Base-by-base conservation (phyloP, 352 stramenopile genomes). In the Phytophthora quininea region DNA sequence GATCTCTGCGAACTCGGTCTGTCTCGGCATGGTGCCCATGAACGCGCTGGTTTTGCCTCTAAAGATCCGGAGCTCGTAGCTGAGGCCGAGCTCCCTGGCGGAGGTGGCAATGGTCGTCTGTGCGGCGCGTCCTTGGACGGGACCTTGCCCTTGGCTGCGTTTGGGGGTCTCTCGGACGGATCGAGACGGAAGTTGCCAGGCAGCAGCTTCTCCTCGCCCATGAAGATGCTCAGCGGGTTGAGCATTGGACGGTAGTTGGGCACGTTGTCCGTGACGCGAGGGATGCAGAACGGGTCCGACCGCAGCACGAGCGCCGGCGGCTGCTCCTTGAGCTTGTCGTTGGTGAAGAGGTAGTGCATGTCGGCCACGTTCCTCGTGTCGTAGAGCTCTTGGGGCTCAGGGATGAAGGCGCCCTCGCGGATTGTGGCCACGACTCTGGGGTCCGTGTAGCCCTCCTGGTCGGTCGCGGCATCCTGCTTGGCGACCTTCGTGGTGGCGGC, bases 241-340 rank as follows among this genome's bases (percentile, higher is more conserved):
- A 91, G 84, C 53, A 70, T 76, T 0, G 85, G 85, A 0, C 82
- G 74, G 67, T 93, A 93, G 52, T 87, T 82, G 11, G 68, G 55
- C 40, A 91, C 85, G 60, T 90, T 90, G 73, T 93, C 85, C 14
- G 85, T 89, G 30, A 86, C 76, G 31, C 85, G 72, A 15, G 85
- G 85, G 63, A 93, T 93, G 37, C 80, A 89, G 58, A 89, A 93
- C 58, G 85, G 83, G 57, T 91, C 83, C 4, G 64, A 84, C 24
- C 76, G 59, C 33, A 90, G 59, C 52, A 90, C 81, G 31, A 77
- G 50, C 2, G 78, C 77, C 7, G 81, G 67, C 10, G 77, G 73
- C 45, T 86, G 62, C 33, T 84, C 72, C 71, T 89, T 87, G 4
- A 89, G 57, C 62, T 83, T 83, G 71, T 89, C 77, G 66, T 89